Base-by-base conservation (phyloP, 257 asterid species). In the Craterostigma plantagineum region DNA sequence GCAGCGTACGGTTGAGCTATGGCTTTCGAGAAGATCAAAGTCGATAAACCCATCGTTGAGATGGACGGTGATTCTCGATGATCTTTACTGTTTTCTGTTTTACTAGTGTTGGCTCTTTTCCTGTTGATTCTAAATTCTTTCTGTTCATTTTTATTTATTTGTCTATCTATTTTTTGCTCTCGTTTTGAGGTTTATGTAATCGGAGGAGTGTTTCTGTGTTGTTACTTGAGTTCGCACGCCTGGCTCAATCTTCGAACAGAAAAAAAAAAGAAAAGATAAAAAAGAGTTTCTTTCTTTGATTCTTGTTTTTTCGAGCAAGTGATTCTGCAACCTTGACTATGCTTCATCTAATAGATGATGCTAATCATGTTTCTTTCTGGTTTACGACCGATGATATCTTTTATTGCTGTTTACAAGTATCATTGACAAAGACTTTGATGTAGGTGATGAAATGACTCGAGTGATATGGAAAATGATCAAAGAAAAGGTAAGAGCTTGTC, bases 361-460 rank as follows among this genome's bases (percentile, higher is more conserved):
- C 30, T 23, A 23, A 23, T 23, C 30, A 23, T 40, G 45, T 2
- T 40, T 40, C 45, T 43, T 30, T 4, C 23, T 34, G 18, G 36
- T 54, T 39, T 38, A 48, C 35, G 18, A n/a, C 23, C 4, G 11
- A 16, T 44, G 17, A 42, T 9, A 15, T 10, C 14, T 12, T 42
- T 14, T 33, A 3, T 33, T 38, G 23, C 14, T 11, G 30, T 35
- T 33, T 11, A 27, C 15, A 48, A 36, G 7, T 1, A 46, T 7
- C 42, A 45, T 56, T 40, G 39, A 23, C n/a, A n/a, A n/a, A n/a
- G n/a, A n/a, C n/a, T n/a, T n/a, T 62, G 59, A 12, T 58, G 60
- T 66, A 73, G 82, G 82, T 46, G 82, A 73, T 57, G 82, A 73
- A 63, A 73, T 73, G 82, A 73, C 82, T 44, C 71, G 75, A 12